These are phyloP conservation scores for Metschnikowia cubensis DNA, from an alignment of 805 yeast genomes.

Conservation along the genomic window DNA sequence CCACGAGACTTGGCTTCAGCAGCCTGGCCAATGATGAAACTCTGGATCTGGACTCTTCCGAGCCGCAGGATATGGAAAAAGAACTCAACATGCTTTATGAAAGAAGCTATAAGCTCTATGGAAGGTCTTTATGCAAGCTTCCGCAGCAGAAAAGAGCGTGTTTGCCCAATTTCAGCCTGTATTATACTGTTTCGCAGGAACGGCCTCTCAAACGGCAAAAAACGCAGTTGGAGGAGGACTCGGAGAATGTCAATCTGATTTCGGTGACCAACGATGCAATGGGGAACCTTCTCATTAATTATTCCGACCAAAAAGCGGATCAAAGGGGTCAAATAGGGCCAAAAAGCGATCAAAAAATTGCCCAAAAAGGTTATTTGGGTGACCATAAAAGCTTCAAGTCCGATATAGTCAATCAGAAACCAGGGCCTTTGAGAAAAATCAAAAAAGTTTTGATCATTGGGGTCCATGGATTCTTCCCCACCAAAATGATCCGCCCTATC, in stretches of 20 bases:
- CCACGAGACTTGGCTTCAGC: constrained; percentile 34
- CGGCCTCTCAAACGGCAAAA: constrained; percentile 15
- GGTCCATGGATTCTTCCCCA: constrained; percentile 95
- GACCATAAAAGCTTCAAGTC: constrained; percentile 9
- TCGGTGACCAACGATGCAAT: constrained; percentile 39
- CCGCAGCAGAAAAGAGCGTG: constrained; percentile 38
- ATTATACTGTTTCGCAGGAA: constrained; percentile 17
- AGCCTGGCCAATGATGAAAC: constrained; percentile 18
- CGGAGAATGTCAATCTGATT: constrained; percentile 28
- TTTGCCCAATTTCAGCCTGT: constrained; percentile 24
- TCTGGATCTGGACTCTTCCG: not conserved
- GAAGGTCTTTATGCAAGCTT: constrained; percentile 32
- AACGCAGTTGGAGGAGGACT: constrained; percentile 26
- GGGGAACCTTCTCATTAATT: constrained; percentile 39
- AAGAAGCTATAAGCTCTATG: constrained; percentile 39
- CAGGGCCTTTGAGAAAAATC: constrained; percentile 31
- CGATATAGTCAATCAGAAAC: constrained; percentile 23
- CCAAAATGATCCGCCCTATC: constrained; percentile 73
- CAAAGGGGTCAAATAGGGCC: constrained; percentile 1
- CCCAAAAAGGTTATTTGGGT: no score
- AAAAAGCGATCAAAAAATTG: no score
- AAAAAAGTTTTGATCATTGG: constrained; percentile 79
- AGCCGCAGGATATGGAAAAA: constrained; percentile 8
- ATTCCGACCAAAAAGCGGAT: constrained; percentile 4
- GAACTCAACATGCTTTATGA: constrained; percentile 22